phyloP scores from a whole-genome alignment of 768 basidiomycete genomes.

The Glaciozyma martinii region DNA sequence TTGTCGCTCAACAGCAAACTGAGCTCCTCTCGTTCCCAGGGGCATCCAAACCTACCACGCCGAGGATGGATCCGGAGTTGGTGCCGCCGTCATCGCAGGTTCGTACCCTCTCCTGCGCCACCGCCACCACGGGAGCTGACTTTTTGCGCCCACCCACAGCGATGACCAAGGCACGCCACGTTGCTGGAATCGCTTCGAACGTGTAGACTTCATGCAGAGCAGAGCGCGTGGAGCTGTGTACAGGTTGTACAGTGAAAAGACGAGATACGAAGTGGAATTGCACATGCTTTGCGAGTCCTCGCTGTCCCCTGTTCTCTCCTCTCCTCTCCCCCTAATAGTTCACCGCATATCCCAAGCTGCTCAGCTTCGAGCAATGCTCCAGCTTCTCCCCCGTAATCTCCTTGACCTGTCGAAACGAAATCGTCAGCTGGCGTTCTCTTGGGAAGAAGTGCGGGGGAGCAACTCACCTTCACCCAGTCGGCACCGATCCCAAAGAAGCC shows the following conservation, averaged over 20 bases:
- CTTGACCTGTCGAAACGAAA: conserved; percentile 47
- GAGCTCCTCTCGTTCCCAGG: conserved; percentile 33
- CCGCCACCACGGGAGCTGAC: not conserved
- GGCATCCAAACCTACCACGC: conserved; percentile 67
- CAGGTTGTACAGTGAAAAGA: too few species aligned
- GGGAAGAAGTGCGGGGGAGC: not conserved
- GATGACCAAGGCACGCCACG: conserved; percentile 2
- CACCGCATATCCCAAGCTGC: conserved; percentile 32
- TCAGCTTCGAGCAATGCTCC: conserved; percentile 68
- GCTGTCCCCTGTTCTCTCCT: too few species aligned
- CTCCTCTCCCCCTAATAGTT: not conserved
- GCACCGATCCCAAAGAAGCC: conserved; percentile 76
- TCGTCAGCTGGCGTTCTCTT: not conserved
- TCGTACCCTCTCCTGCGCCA: not conserved
- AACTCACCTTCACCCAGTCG: conserved; percentile 60
- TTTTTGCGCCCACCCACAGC: not conserved
- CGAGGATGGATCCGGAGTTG: conserved; percentile 87
- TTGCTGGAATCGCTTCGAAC: not conserved
- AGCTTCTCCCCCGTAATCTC: conserved; percentile 60
- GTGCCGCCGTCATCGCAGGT: conserved; percentile 86
- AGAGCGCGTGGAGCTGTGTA: too few species aligned
- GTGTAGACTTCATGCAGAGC: too few species aligned
- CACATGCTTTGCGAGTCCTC: too few species aligned
- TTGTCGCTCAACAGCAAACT: not conserved
- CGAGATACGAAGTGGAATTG: too few species aligned